phyloP scores from a whole-genome alignment of 306 rosid genomes.

The Quercus dentata region DNA sequence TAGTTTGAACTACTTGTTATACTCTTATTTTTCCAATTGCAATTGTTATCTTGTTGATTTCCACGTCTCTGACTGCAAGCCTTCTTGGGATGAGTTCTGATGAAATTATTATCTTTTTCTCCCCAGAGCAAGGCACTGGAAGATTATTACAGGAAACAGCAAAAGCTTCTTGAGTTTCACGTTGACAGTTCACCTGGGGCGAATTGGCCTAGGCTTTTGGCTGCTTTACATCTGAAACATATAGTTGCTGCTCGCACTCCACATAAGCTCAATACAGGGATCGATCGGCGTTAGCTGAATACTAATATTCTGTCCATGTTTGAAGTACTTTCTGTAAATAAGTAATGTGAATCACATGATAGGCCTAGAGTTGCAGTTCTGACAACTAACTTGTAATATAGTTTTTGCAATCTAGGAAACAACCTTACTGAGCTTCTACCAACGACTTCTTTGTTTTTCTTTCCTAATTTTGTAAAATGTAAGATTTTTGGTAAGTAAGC shows the following conservation, averaged over 20 bases:
- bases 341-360: not conserved
- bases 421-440: not conserved
- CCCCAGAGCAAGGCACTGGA: conserved; percentile 55
- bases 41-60: no score
- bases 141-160: conserved; percentile 61
- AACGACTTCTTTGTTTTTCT: not conserved
- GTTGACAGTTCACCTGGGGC: conserved; percentile 55
- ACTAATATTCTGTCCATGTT: not conserved
- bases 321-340: not conserved
- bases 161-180: conserved; percentile 59
- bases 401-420: not conserved
- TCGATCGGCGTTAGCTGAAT: not conserved
- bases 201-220: conserved; percentile 74
- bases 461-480: not conserved
- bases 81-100: not conserved
- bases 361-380: not conserved
- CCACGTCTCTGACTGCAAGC: no score
- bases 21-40: no score
- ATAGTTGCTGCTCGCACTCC: conserved; percentile 50
- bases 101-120: not conserved
- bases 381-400: no score
- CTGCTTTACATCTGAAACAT: conserved; percentile 78
- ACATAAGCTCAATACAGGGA: conserved; percentile 63
- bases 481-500: no score
- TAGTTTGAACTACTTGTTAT: no score